Evolutionary conservation across 352 stramenopile species (phyloP), one percentile per base, ranked within the genome.

Genomic region (Globisporangium cystogenes): DNA sequence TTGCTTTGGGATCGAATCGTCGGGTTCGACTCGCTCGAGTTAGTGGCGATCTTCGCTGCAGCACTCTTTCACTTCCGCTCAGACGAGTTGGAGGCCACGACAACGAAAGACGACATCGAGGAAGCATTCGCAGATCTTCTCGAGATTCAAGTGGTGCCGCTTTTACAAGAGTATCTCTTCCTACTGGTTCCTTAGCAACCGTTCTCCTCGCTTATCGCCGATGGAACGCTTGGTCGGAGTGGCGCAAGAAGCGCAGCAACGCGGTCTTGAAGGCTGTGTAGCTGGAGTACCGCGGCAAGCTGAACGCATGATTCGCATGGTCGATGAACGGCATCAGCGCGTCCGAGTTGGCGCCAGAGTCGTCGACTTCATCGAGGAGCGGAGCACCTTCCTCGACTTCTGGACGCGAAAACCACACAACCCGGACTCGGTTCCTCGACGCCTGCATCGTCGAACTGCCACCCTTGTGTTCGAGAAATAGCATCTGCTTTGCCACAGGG

Each of bases 151-250:
- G 70, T 83, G 35, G 56, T 89, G 12, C 80, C 72, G 35, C 64
- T 93, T 37, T 57, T 90, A 37, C 77, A 90, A 60, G 63, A 86
- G 60, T 90, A 86, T 53, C 55, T 93, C 37, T 90, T 93, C 52
- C 57, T 67, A 4, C 24, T 82, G 10, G 60, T 45, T 11, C 40
- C 51, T 23, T 78, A 67, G 48, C 27, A 21, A 3, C 18, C 45
- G 26, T 26, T 18, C 11, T 20, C 12, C 27, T 4, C 21, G 36
- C 23, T 24, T 58, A 52, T 40, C 54, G 71, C 74, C 14, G 68
- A 41, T 6, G 66, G 59, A 76, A 82, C 6, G 70, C 68, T 27
- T 56, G 43, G 31, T 75, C 55, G 4, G 53, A 47, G 16, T 70
- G 73, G 12, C 80, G 74, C 40, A 91, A 61, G 3, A 61, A 60